These are phyloP conservation scores for Vachellia collinsii DNA, from an alignment of 306 rosid genomes.

Conservation along the genomic window DNA sequence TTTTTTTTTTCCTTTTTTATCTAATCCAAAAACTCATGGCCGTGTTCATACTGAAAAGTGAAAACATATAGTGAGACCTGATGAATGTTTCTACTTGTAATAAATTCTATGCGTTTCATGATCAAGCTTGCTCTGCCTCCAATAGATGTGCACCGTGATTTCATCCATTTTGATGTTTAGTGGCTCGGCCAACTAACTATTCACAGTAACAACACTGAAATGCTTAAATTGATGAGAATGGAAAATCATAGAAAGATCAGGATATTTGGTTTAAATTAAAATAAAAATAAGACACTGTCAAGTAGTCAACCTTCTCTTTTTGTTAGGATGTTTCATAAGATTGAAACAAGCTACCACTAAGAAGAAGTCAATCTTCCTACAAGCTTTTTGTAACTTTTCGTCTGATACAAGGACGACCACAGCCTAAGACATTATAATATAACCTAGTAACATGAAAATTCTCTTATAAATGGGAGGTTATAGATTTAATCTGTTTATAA, in stretches of 20 bases:
- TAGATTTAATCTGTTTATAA: too few relatives aligned
- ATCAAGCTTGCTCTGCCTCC: neutral
- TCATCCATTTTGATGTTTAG: neutral
- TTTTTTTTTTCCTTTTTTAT: too few relatives aligned
- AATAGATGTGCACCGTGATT: too few relatives aligned
- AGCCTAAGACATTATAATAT: too few relatives aligned
- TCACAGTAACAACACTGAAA: neutral
- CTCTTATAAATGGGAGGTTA: too few relatives aligned
- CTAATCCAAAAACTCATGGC: too few relatives aligned
- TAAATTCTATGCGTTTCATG: neutral
- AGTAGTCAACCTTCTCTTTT: neutral
- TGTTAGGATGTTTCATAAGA: neutral
- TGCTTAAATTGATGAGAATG: neutral
- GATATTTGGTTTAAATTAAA: neutral
- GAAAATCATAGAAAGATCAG: neutral
- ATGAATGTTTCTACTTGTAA: neutral
- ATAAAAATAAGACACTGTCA: neutral
- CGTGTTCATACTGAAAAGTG: too few relatives aligned
- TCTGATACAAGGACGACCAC: too few relatives aligned
- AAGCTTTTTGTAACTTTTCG: too few relatives aligned
- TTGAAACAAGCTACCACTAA: conserved; percentile 50
- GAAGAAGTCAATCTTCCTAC: conserved; percentile 35
- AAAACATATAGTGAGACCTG: too few relatives aligned
- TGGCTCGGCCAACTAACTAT: neutral
- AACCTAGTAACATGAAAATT: too few relatives aligned